phyloP scores from a whole-genome alignment of 2,329 filamentous ascomycete species.

The Tolypocladium tropicale region DNA sequence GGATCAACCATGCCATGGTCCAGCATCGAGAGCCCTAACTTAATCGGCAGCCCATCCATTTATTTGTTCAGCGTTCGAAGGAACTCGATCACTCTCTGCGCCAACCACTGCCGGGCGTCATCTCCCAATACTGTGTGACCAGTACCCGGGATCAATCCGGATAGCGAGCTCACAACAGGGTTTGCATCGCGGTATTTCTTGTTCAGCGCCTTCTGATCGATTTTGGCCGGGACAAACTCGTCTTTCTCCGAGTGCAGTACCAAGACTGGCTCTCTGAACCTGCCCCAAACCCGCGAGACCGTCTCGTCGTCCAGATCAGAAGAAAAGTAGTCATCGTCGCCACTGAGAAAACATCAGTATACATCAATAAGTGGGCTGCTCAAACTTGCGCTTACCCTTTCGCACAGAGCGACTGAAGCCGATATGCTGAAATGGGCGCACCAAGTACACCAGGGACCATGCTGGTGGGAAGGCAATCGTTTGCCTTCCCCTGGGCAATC shows the following conservation, averaged over 20 bases:
- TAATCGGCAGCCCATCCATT: background rate
- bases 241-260: constrained; percentile 58
- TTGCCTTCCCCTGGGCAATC: constrained; percentile 41
- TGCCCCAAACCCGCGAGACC: constrained; percentile 55
- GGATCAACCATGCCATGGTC: too few species aligned
- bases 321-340: constrained; percentile 85
- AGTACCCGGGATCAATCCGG: constrained; percentile 42
- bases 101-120: constrained; percentile 38
- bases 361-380: background rate
- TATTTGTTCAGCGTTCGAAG: constrained; percentile 18
- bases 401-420: constrained; percentile 39
- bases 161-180: constrained; percentile 36
- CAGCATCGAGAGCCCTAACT: background rate
- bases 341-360: constrained; percentile 26
- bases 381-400: constrained; percentile 31
- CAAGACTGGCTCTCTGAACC: constrained; percentile 47
- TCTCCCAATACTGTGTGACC: constrained; percentile 37
- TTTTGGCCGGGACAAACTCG: constrained; percentile 47
- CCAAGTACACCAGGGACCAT: constrained; percentile 28
- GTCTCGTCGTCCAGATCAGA: constrained; percentile 53
- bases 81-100: constrained; percentile 35
- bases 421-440: constrained; percentile 40
- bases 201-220: constrained; percentile 50
- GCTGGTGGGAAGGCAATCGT: constrained; percentile 43
- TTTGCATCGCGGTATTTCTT: constrained; percentile 42